Evolutionary conservation across 2,329 filamentous ascomycete genomes (phyloP), one percentile per base, ranked within the genome.

Genomic region (Ustulina deusta): DNA sequence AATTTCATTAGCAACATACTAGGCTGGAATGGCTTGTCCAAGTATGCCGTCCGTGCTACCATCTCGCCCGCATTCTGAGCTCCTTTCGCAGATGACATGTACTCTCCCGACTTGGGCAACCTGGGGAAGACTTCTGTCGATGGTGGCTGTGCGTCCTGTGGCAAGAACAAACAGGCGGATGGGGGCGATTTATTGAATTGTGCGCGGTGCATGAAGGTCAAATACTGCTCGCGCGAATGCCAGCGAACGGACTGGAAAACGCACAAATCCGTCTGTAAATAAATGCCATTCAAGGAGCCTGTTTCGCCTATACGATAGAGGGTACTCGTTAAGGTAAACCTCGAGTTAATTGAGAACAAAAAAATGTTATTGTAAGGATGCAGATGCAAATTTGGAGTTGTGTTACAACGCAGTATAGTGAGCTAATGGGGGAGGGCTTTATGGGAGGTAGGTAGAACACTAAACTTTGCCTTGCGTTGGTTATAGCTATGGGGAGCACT

Each of bases 1-100:
- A 56, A 73, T 42, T 87, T 80, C 61, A 68, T 81, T 36, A 61
- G 73, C 6, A 48, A 44, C 2, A 52, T 85, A 6, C 81, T 82
- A 0, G 77, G 80, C 34, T 84, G 84, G 79, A 32, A 32, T 1
- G 76, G 73, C 17, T 79, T 80, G 10, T 78, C 78, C 1, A 74
- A 78, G 56, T 78, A 82, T 55, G 81, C 84, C 29, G 86, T 89
- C 32, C 82, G 89, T 6, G 80, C 87, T 4, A 86, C 86, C 10
- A 86, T 90, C 71, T 89, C 87, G 63, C 86, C 86, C 0, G 75
- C 79, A 0, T 90, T 83, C 72, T 78, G 84, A 29, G 78, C 80
- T n/a, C 79, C 65, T 17, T 70, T 65, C 27, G 55, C 36, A 25
- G 63, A 72, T 10, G 52, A 61, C 20, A 27, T 61, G 11, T 62